These are phyloP conservation scores for Ogataea methylovora DNA, from an alignment of 805 yeast genomes.

Conservation along the genomic window DNA sequence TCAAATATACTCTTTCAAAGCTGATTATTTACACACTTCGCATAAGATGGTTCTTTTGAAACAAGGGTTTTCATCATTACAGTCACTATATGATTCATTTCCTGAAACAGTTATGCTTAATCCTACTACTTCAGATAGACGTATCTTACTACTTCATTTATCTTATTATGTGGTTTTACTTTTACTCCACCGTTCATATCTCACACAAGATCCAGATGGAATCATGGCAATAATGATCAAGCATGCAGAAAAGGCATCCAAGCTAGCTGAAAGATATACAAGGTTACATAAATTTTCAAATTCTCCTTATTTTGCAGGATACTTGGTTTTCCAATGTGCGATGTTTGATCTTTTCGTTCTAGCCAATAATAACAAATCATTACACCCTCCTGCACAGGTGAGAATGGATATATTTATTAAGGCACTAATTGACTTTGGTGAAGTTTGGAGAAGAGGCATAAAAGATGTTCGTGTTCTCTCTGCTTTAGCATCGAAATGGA, in stretches of 20 bases:
- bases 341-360: constrained; percentile 25
- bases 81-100: constrained; percentile 14
- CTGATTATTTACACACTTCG: constrained; percentile 25
- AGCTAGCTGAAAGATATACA: constrained; percentile 11
- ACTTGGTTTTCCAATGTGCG: constrained; percentile 24
- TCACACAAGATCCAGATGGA: constrained; percentile 20
- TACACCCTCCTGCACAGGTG: constrained; percentile 10
- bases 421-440: constrained; percentile 18
- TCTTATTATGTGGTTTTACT: constrained; percentile 21
- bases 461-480: constrained; percentile 21
- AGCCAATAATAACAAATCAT: constrained; percentile 16
- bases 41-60: constrained; percentile 22
- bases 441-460: constrained; percentile 22
- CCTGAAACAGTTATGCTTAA: constrained; percentile 13
- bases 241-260: constrained; percentile 18
- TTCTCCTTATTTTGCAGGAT: constrained; percentile 26
- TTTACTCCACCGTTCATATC: constrained; percentile 23
- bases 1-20: constrained; percentile 27
- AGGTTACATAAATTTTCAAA: constrained; percentile 9
- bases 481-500: constrained; percentile 22
- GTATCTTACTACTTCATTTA: constrained; percentile 20
- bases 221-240: constrained; percentile 17
- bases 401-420: constrained; percentile 15
- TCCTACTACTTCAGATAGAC: constrained; percentile 11
- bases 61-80: constrained; percentile 20